phyloP scores from a whole-genome alignment of 495 filamentous ascomycete genomes.

The Filosporella fistucella region DNA sequence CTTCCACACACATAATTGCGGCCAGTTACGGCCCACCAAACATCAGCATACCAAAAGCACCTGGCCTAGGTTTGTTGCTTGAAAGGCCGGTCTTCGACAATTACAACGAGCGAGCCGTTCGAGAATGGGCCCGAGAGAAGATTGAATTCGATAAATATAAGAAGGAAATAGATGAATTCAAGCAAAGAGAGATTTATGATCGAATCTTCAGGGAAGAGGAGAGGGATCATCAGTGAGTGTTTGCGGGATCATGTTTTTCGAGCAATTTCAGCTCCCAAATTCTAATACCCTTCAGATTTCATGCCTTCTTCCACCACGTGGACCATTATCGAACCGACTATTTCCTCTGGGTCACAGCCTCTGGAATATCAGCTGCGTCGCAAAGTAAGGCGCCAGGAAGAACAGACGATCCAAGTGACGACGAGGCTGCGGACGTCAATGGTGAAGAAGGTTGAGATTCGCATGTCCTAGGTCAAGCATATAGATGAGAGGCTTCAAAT shows the following conservation, averaged over 20 bases:
- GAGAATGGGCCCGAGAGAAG: slow-evolving; percentile 46
- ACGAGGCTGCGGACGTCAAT: slow-evolving; percentile 32
- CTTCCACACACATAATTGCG: slow-evolving; percentile 56
- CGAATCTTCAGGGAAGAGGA: slow-evolving; percentile 88
- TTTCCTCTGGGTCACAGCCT: slow-evolving; percentile 74
- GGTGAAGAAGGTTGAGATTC: slow-evolving; percentile 29
- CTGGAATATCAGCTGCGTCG: slow-evolving; percentile 51
- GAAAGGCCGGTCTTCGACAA: slow-evolving; percentile 85
- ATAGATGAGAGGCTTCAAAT: too few relatives aligned
- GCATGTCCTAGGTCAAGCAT: too few relatives aligned
- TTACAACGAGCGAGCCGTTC: slow-evolving; percentile 65
- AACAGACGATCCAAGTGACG: slow-evolving; percentile 32
- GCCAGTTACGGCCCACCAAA: slow-evolving; percentile 61
- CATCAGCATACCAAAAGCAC: slow-evolving; percentile 91
- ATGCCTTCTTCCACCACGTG: slow-evolving; percentile 78
- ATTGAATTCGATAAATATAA: slow-evolving; percentile 77
- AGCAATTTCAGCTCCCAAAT: neutral
- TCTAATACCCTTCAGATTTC: slow-evolving; percentile 47
- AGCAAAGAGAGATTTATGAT: slow-evolving; percentile 88
- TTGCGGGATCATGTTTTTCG: neutral
- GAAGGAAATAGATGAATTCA: slow-evolving; percentile 79
- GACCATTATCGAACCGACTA: slow-evolving; percentile 68
- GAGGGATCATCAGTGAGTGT: slow-evolving; percentile 65
- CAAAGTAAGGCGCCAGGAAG: slow-evolving; percentile 29
- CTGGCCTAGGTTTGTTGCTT: slow-evolving; percentile 79